Evolutionary conservation across 108 stramenopile genomes (phyloP), one percentile per base, ranked within the genome.

Genomic region (Skeletonema grethae): DNA sequence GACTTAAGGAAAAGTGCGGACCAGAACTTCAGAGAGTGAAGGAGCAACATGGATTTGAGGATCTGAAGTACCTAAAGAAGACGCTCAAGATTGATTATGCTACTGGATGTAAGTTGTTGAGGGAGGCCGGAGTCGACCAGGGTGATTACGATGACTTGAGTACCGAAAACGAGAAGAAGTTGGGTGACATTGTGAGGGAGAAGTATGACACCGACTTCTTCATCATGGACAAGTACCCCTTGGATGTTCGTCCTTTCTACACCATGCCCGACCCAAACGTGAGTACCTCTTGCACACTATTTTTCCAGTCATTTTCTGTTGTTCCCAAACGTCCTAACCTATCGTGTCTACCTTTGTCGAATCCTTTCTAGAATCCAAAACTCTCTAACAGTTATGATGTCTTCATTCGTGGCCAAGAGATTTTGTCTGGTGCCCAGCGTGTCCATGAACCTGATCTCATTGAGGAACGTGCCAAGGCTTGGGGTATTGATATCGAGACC

Each of bases 201-300:
- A 99, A 99, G 91, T 99, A 97, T 73, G 88, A 84, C 8, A 98
- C 97, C 31, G 99, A 99, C 85, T 99, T 99, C 84, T 99, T 93
- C 86, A 97, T 99, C 65, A 97, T 99, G 97, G 99, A 99, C 91
- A 98, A 99, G 92, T 99, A 97, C 82, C 99, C 99, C 11, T 73
- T 99, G 22, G 58, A 84, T 15, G 97, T 97, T 35, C 89, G 99
- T 48, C 98, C 99, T 16, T 99, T 99, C 76, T 99, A 99, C 87
- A 97, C 98, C 36, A 99, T 99, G 99, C 98, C 98, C 32, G 90
- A 93, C 73, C 97, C 98, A 4, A 82, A 88, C 36, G 82, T 84
- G 72, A 68, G 84, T 74, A 9, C n/a, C 55, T 34, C 28, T 0
- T 50, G 16, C 38, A 59, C 66, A 30, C 38, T n/a, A 30, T 22